Evolutionary conservation across 2,329 filamentous ascomycete species (phyloP), one percentile per base, ranked within the genome.

Genomic region (Phialocephala sp.): DNA sequence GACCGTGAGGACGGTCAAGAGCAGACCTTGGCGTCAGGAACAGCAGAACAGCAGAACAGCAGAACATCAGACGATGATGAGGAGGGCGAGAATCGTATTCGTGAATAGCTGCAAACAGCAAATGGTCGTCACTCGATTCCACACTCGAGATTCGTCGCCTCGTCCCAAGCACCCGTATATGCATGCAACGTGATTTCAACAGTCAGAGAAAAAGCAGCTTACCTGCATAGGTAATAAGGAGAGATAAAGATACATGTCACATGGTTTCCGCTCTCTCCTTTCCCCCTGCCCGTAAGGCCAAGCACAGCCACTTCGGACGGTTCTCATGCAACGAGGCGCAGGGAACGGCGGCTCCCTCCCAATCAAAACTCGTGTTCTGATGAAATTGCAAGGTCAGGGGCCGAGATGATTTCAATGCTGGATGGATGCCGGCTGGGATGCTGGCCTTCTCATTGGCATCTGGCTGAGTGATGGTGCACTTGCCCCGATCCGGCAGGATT

Each of bases 301-400:
- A 54, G 27, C 50, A 54, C 50, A 27, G 50, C 50, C 50, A 54
- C 41, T 18, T 43, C 45, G n/a, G 45, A 50, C 45, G 45, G 45
- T 8, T 11, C 3, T 8, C 8, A 24, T 50, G 45, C n/a, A 22
- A 35, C 32, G 50, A 35, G 50, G 50, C 27, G 50, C 32, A 32
- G 15, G 50, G 32, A 35, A 54, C 15, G 18, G 24, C 18, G 24
- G 12, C 18, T 18, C 50, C 32, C 27, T 24, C 6, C 50, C 24
- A 54, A 54, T 54, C 3, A 18, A 8, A 4, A 5, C 22, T 32
- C 9, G 4, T 18, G 50, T 15, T 15, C 14, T 3, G 20, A 18
- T 27, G 50, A 57, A 39, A 57, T 57, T 57, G 35, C 55, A 20
- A 37, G 55, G 55, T 20, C 55, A 57, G 50, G 50, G 50, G 50